These are phyloP conservation scores for Cairneyella variabilis DNA, from an alignment of 495 filamentous ascomycete genomes.

Conservation along the genomic window DNA sequence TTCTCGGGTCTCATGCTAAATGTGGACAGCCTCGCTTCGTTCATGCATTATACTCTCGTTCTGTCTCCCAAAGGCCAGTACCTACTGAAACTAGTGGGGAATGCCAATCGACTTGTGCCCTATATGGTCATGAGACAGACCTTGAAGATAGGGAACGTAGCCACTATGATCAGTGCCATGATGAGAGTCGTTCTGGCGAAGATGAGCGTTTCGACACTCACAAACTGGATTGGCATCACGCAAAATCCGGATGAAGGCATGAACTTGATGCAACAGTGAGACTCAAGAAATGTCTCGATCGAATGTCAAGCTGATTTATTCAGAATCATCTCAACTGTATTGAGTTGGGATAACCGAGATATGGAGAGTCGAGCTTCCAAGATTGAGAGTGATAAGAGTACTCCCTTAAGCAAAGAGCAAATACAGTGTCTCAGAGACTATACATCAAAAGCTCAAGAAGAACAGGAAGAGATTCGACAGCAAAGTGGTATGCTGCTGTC, in stretches of 20 bases:
- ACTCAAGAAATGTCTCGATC: constrained; percentile 34
- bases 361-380: constrained; percentile 49
- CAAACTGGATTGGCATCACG: constrained; percentile 63
- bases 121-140: constrained; percentile 59
- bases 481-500: constrained; percentile 29
- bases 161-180: constrained; percentile 65
- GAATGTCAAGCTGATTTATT: not conserved
- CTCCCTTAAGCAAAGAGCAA: constrained; percentile 40
- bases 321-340: constrained; percentile 59
- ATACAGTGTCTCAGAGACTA: constrained; percentile 46
- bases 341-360: constrained; percentile 57
- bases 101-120: constrained; percentile 54
- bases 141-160: constrained; percentile 61
- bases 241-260: constrained; percentile 59
- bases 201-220: constrained; percentile 54
- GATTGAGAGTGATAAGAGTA: constrained; percentile 47
- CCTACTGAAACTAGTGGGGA: constrained; percentile 52
- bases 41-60: constrained; percentile 60
- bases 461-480: constrained; percentile 44
- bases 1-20: not conserved
- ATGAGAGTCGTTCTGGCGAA: constrained; percentile 60
- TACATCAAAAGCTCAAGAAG: constrained; percentile 36
- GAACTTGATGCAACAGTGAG: constrained; percentile 55
- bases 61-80: constrained; percentile 61
- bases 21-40: constrained; percentile 49